Evolutionary conservation across 1,139 yeast species (phyloP).

Genomic region (Kurtzmaniella quercitrusa): DNA sequence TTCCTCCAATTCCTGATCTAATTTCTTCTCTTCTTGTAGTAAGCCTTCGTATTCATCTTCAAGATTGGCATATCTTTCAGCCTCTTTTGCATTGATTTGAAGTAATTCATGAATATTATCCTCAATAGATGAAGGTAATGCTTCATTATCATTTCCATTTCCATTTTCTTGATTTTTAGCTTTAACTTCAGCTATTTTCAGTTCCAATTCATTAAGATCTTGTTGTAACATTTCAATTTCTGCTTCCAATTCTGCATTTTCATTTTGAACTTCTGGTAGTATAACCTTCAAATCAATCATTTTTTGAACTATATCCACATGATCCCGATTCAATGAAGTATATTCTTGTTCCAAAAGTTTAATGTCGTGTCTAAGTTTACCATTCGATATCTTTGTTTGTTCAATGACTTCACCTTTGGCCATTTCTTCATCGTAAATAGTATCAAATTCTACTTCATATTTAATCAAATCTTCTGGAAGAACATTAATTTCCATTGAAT

Average conservation of each 20-base stretch:
- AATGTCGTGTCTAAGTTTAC: slow-evolving; percentile 69
- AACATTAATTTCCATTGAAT: slow-evolving; percentile 69
- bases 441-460: slow-evolving; percentile 70
- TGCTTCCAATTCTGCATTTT: slow-evolving; percentile 61
- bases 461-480: slow-evolving; percentile 67
- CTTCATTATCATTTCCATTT: slow-evolving; percentile 22
- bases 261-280: slow-evolving; percentile 62
- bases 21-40: slow-evolving; percentile 22
- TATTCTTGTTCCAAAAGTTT: slow-evolving; percentile 70
- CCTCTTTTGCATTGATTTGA: slow-evolving; percentile 51
- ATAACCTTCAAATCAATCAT: slow-evolving; percentile 39
- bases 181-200: slow-evolving; percentile 21
- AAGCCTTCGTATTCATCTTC: slow-evolving; percentile 44
- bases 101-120: slow-evolving; percentile 45
- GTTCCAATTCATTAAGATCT: slow-evolving; percentile 50
- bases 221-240: slow-evolving; percentile 55
- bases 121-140: slow-evolving; percentile 40
- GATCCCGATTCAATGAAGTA: slow-evolving; percentile 72
- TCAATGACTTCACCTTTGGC: slow-evolving; percentile 71
- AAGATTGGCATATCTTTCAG: slow-evolving; percentile 50
- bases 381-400: slow-evolving; percentile 58
- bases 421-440: slow-evolving; percentile 64
- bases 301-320: slow-evolving; percentile 42
- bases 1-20: slow-evolving; percentile 24
- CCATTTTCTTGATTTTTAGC: background rate